Percentiles rank a stretch among this genome's conserved stretches.
phyloP scores from a whole-genome alignment of 176 grass and related monocot species.

The Hordeum marinum region DNA sequence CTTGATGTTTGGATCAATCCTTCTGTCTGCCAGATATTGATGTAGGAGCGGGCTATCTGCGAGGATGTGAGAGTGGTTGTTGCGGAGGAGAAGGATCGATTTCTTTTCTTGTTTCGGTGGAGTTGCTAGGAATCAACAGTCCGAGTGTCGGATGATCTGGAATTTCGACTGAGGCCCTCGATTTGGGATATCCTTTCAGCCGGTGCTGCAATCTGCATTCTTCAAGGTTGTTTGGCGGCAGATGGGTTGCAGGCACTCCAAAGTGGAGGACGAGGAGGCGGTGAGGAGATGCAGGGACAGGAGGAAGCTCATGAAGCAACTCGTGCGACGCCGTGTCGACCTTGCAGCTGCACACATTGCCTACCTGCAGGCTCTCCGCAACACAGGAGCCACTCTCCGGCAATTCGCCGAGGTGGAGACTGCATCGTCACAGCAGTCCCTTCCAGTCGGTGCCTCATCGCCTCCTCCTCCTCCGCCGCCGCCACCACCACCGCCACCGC shows the following conservation, averaged over 20 bases:
- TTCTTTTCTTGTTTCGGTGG: background rate
- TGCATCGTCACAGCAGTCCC: conserved; percentile 29
- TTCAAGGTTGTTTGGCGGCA: conserved; percentile 6
- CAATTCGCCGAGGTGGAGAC: conserved; percentile 79
- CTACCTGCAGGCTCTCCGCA: conserved; percentile 76
- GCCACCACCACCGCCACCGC: background rate
- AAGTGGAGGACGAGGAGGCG: conserved; percentile 74
- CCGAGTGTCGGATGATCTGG: background rate
- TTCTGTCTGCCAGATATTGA: conserved; percentile 5
- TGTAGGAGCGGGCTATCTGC: background rate
- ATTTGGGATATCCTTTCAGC: background rate
- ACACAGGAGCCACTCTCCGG: conserved; percentile 82
- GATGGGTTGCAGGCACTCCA: conserved; percentile 86
- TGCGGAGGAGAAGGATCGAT: background rate
- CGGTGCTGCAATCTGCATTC: conserved; percentile 10
- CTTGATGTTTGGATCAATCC: conserved; percentile 2
- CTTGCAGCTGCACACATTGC: conserved; percentile 63
- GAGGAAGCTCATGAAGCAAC: conserved; percentile 84
- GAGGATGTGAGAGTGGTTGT: conserved; percentile 19
- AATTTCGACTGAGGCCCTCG: conserved; percentile 2
- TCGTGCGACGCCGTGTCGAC: conserved; percentile 53
- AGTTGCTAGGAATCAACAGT: conserved; percentile 20
- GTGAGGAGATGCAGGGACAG: conserved; percentile 85
- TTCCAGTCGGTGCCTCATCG: conserved; percentile 22
- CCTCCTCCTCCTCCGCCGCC: background rate